A percentile compares a stretch with the other conserved stretches of the same genome.
Evolutionary conservation across 1,284 basidiomycete species (phyloP).

Genomic region (Cutaneotrichosporon arboriforme): DNA sequence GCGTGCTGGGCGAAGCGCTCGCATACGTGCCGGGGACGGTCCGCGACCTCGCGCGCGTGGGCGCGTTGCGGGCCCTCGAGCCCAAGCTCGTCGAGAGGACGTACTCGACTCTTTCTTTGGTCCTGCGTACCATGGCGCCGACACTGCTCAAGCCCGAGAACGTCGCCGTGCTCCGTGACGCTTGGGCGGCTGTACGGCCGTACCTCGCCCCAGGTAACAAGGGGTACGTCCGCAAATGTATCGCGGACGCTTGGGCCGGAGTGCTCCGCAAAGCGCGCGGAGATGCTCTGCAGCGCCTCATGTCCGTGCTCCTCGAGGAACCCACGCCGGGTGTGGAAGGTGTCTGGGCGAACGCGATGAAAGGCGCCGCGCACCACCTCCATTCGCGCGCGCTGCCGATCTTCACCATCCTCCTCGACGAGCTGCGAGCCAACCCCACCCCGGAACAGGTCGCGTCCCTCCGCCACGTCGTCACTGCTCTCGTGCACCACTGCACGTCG

Average conservation of each 20-base stretch:
- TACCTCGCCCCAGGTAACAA: slow-evolving; percentile 39
- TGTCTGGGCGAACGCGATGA: slow-evolving; percentile 35
- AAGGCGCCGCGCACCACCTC: slow-evolving; percentile 63
- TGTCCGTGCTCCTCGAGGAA: slow-evolving; percentile 31
- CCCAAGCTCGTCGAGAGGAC: slow-evolving; percentile 44
- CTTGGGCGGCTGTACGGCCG: slow-evolving; percentile 34
- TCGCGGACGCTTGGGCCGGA: slow-evolving; percentile 46
- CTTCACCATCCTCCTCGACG: slow-evolving; percentile 53
- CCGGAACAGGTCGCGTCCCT: slow-evolving; percentile 47
- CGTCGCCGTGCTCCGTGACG: slow-evolving; percentile 17
- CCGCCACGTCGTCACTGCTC: slow-evolving; percentile 58
- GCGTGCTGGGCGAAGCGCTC: slow-evolving; percentile 45
- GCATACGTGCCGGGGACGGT: slow-evolving; percentile 26
- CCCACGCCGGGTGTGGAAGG: slow-evolving; percentile 35
- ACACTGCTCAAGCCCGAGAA: slow-evolving; percentile 31
- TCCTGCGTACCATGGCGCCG: slow-evolving; percentile 37
- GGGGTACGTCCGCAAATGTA: slow-evolving; percentile 43
- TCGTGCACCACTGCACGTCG: slow-evolving; percentile 69
- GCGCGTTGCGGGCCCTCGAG: slow-evolving; percentile 35
- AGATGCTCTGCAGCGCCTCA: slow-evolving; percentile 30
- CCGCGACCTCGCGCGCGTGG: slow-evolving; percentile 33
- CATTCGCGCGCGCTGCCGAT: slow-evolving; percentile 68
- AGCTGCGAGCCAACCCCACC: slow-evolving; percentile 23
- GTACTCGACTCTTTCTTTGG: slow-evolving; percentile 44
- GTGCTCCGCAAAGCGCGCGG: slow-evolving; percentile 41